These are phyloP conservation scores for Carex littledalei DNA, from an alignment of 176 grass and related monocot genomes.

Conservation along the genomic window DNA sequence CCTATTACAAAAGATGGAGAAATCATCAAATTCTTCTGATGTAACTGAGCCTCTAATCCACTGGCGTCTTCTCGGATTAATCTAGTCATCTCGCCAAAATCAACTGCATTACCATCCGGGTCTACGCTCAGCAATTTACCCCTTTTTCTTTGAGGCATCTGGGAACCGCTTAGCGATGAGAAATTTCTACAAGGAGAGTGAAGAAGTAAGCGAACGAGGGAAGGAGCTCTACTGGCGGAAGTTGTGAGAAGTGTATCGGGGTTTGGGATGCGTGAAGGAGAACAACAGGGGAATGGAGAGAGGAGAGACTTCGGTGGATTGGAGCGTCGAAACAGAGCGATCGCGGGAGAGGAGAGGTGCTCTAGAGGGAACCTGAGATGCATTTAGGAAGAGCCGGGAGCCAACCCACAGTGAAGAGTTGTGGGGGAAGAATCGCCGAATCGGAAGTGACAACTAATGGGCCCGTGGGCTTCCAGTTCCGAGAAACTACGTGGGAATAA, in stretches of 20 bases:
- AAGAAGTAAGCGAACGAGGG: background rate
- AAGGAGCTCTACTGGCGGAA: background rate
- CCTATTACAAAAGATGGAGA: conserved; percentile 28
- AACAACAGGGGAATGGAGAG: background rate
- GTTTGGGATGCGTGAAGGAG: background rate
- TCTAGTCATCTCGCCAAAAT: conserved; percentile 27
- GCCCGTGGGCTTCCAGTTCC: background rate
- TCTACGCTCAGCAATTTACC: background rate
- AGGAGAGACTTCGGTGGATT: background rate
- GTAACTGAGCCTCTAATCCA: conserved; percentile 42
- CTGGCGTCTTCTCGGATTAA: conserved; percentile 36
- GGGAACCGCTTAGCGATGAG: background rate
- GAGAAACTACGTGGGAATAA: too few relatives aligned
- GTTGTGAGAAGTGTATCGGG: background rate
- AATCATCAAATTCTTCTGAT: conserved; percentile 29
- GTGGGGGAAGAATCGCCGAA: background rate
- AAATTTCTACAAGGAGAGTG: conserved; percentile 4
- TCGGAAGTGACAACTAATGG: background rate
- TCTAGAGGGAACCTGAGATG: background rate
- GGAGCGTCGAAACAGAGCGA: background rate
- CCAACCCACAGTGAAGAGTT: background rate
- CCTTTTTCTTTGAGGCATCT: background rate
- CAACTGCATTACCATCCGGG: background rate
- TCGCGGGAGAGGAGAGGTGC: background rate
- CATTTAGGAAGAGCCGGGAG: background rate